Evolutionary conservation across 352 stramenopile species (phyloP).

Genomic region (Globisporangium middletonii): DNA sequence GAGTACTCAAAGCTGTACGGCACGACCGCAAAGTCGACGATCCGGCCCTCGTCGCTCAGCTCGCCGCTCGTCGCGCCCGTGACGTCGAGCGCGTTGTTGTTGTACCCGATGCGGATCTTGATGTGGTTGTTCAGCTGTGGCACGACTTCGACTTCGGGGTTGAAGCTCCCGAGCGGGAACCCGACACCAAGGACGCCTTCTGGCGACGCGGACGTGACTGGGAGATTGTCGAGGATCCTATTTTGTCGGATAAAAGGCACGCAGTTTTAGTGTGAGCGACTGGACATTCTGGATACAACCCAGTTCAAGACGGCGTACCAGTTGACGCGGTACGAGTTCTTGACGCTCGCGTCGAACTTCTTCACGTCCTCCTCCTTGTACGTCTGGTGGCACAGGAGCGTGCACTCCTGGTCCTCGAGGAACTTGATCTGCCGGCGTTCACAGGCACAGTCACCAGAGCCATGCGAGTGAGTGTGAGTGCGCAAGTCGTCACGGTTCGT

Average conservation of each 20-base stretch:
- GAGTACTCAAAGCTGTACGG: slow-evolving; percentile 96
- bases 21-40: slow-evolving; percentile 98
- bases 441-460: neutral
- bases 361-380: slow-evolving; percentile 92
- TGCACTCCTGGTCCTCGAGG: slow-evolving; percentile 63
- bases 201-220: slow-evolving; percentile 68
- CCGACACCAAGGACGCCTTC: slow-evolving; percentile 72
- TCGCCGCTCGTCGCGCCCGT: slow-evolving; percentile 16
- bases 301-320: slow-evolving; percentile 34
- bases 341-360: slow-evolving; percentile 92
- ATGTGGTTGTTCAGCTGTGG: slow-evolving; percentile 98
- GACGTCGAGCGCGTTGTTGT: slow-evolving; percentile 90
- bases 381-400: slow-evolving; percentile 67
- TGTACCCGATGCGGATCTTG: slow-evolving; percentile 98
- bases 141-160: slow-evolving; percentile 88
- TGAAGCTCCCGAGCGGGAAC: slow-evolving; percentile 88
- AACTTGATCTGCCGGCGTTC: slow-evolving; percentile 69
- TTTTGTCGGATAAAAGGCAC: neutral
- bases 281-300: neutral
- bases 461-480: neutral
- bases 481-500: neutral
- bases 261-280: neutral
- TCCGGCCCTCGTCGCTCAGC: slow-evolving; percentile 82
- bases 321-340: slow-evolving; percentile 97
- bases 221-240: slow-evolving; percentile 98